Base-by-base conservation (phyloP, 441 rosid species). In the Mallotus repandus region DNA sequence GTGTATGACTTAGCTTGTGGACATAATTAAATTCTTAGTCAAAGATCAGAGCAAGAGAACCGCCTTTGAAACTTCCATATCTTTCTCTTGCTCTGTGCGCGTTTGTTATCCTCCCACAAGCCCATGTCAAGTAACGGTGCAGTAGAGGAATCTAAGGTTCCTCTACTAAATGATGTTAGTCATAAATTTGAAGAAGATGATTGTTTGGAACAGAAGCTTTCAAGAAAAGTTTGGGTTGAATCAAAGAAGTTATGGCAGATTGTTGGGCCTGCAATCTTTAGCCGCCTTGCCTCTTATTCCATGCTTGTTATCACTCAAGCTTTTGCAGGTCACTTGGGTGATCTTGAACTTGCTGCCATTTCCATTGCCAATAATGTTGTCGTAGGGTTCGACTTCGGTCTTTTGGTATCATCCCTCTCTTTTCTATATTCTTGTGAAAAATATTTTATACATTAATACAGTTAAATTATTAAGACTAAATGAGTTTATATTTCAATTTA, bases 271-370 rank as follows among this genome's bases (percentile, higher is more conserved):
- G 87, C 97, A 2, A 88, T 93, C 54, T 86, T 93, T 58, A 89
- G 89, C 83, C 81, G 96, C 4, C 12, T 93, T 19, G 83, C 93
- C 52, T 76, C 96, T 45, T 93, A 86, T 48, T 87, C 96, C n/a
- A 91, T 84, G 90, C 68, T 91, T 38, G 84, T 89, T 70, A 93
- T 93, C 69, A 91, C 97, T 38, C 98, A 89, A 81, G 92, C 97
- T 22, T 93, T 89, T 74, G 97, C 96, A 14, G 97, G 97, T 62
- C 97, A 93, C 71, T 79, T 93, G 29, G 97, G 96, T 0, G 94
- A 90, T 62, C 92, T 89, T 32, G 89, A 91, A 70, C 92, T 93
- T 14, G 93, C 93, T 11, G 97, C 92, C 38, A 81, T 93, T 52
- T 89, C 98, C 78, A 89, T 91, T 41, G 82, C 86, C 18, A 82